Conservation (phyloP, 768 basidiomycete species). For the Lentinula raphanica region DNA sequence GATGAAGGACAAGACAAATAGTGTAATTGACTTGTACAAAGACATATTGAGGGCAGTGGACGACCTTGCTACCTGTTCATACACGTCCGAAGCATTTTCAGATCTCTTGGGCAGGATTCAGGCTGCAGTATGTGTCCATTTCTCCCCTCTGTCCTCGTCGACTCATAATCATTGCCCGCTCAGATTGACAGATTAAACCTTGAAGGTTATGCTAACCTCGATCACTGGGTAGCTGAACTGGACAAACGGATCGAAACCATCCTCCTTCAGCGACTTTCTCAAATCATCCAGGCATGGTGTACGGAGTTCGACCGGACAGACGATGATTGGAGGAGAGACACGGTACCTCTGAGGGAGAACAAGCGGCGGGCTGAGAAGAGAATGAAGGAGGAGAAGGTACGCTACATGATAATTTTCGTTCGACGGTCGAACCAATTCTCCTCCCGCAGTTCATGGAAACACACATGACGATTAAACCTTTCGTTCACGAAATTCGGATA, state of each 20-base stretch:
- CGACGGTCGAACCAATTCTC: background rate
- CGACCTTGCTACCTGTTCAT: slow-evolving; percentile 82
- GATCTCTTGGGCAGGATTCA: slow-evolving; percentile 77
- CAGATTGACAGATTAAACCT: slow-evolving; percentile 92
- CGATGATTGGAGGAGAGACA: slow-evolving; percentile 48
- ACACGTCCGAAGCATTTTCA: slow-evolving; percentile 77
- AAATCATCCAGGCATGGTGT: slow-evolving; percentile 86
- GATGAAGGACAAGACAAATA: slow-evolving; percentile 85
- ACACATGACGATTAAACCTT: slow-evolving; percentile 73
- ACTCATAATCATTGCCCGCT: background rate
- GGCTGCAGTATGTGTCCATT: slow-evolving; percentile 55
- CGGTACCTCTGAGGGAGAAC: slow-evolving; percentile 48
- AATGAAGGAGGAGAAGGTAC: slow-evolving; percentile 73
- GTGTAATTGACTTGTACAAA: slow-evolving; percentile 84
- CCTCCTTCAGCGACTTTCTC: slow-evolving; percentile 65
- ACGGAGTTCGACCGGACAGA: slow-evolving; percentile 76
- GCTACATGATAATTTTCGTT: slow-evolving; percentile 23
- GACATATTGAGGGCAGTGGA: slow-evolving; percentile 83
- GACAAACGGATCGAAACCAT: slow-evolving; percentile 81
- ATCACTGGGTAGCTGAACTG: slow-evolving; percentile 84
- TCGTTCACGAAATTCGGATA: slow-evolving; percentile 95
- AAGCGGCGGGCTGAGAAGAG: slow-evolving; percentile 71
- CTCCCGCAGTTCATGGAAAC: slow-evolving; percentile 57
- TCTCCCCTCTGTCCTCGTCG: background rate
- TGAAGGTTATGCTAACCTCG: slow-evolving; percentile 93